Evolutionary conservation across 495 filamentous ascomycete genomes (phyloP).

Genomic region (Penicillium cinerascens): DNA sequence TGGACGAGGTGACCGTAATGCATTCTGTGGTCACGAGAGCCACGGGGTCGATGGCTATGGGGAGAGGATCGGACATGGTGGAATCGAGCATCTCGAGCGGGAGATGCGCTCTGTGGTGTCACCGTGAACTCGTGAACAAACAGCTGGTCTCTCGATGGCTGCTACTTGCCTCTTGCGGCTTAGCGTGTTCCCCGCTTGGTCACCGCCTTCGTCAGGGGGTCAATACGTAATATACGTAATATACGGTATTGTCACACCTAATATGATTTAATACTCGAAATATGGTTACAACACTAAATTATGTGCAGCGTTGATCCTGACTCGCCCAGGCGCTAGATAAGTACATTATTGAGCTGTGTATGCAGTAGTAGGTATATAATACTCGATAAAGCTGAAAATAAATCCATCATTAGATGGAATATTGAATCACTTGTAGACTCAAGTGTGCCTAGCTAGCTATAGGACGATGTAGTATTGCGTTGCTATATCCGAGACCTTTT

Average conservation of each 20-base stretch:
- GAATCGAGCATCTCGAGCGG: slow-evolving; percentile 26
- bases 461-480: background rate
- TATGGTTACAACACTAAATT: background rate
- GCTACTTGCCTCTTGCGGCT: slow-evolving; percentile 23
- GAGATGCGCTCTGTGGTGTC: slow-evolving; percentile 24
- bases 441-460: background rate
- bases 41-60: slow-evolving; percentile 90
- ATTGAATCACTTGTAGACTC: background rate
- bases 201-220: slow-evolving; percentile 31
- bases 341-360: background rate
- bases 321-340: background rate
- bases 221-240: background rate
- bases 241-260: background rate
- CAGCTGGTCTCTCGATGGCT: slow-evolving; percentile 31
- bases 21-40: slow-evolving; percentile 98
- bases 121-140: slow-evolving; percentile 21
- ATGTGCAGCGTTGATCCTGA: background rate
- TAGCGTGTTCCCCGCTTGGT: slow-evolving; percentile 24
- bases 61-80: slow-evolving; percentile 36
- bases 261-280: background rate
- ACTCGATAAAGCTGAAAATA: background rate
- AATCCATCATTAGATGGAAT: background rate
- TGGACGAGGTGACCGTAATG: slow-evolving; percentile 94
- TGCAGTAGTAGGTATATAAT: background rate
- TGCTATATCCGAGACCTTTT: background rate